Evolutionary conservation across 2,329 filamentous ascomycete genomes (phyloP), one percentile per base, ranked within the genome.

Genomic region (Fusarium burgessii): DNA sequence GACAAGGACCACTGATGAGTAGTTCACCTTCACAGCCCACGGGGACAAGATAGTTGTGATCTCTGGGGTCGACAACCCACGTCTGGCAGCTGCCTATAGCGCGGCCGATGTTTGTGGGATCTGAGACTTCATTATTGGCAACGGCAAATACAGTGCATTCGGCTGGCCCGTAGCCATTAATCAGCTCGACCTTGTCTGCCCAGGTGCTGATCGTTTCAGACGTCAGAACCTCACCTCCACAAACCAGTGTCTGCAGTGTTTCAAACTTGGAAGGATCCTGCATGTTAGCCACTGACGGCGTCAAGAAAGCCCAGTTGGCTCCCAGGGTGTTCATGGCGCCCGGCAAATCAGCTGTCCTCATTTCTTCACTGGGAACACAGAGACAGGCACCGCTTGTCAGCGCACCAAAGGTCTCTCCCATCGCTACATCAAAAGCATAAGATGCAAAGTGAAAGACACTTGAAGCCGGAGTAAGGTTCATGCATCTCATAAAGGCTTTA

Each of bases 151-250:
- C 18, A 1, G 70, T 62, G 3, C 61, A 66, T 27, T 77, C 75
- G 2, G 75, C 68, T 10, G 75, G 75, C 0, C 75, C 75, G 14
- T 76, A 77, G 8, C 71, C 74, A 13, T 76, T 76, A 0, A 76
- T 65, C 18, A 76, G 7, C 15, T 64, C 42, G 9, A 74, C 57
- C 15, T 56, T 65, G n/a, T 57, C 58, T 20, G 50, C 62, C 74
- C 74, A 76, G 3, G 27, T 56, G 18, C 52, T 54, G 6, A 74
- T 55, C 1, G 69, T 67, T 6, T 77, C 74, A 0, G 58, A 27
- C 0, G 71, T 58, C 5, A 75, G 46, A 6, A 70, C 33, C 25
- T 77, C 76, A 2, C 75, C 75, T 18, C 72, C 74, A 1, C 70
- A 72, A 10, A 76, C 64, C 1, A 75, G 58, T 0, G 68, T 68